Evolutionary conservation across 306 rosid genomes (phyloP).

Genomic region (Corylus americana): DNA sequence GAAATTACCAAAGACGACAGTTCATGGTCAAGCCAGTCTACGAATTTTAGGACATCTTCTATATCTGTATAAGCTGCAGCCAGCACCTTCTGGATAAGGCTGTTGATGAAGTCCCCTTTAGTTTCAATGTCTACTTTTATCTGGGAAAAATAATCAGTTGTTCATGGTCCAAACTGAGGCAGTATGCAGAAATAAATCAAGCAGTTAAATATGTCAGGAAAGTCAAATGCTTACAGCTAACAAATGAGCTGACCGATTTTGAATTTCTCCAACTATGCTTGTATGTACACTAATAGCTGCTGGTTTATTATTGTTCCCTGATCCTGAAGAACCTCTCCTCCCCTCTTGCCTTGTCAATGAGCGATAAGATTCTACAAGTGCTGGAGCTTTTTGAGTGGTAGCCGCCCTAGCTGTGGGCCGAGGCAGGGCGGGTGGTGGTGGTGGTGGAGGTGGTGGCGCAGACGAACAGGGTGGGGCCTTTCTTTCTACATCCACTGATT

Average conservation of each 20-base stretch:
- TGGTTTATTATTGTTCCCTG: constrained; percentile 44
- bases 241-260: constrained; percentile 91
- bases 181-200: constrained; percentile 25
- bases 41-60: constrained; percentile 82
- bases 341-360: constrained; percentile 56
- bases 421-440: constrained; percentile 44
- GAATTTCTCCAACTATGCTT: constrained; percentile 94
- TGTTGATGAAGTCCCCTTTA: constrained; percentile 84
- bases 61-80: constrained; percentile 66
- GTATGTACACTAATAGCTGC: constrained; percentile 61
- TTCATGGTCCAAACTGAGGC: constrained; percentile 13
- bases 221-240: constrained; percentile 65
- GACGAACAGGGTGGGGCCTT: constrained; percentile 42
- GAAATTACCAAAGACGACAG: constrained; percentile 77
- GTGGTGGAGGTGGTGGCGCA: constrained; percentile 48
- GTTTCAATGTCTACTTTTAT: constrained; percentile 85
- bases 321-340: constrained; percentile 47
- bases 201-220: constrained; percentile 4
- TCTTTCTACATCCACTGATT: constrained; percentile 33
- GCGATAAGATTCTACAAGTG: constrained; percentile 49
- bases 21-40: constrained; percentile 86
- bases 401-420: constrained; percentile 39
- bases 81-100: constrained; percentile 69
- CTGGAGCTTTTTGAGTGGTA: constrained; percentile 54
- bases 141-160: constrained; percentile 46